A percentile compares a stretch with the other conserved stretches of the same genome.
These are phyloP conservation scores for Hansenula lynferdii DNA, from an alignment of 1,139 yeast genomes.

Conservation along the genomic window DNA sequence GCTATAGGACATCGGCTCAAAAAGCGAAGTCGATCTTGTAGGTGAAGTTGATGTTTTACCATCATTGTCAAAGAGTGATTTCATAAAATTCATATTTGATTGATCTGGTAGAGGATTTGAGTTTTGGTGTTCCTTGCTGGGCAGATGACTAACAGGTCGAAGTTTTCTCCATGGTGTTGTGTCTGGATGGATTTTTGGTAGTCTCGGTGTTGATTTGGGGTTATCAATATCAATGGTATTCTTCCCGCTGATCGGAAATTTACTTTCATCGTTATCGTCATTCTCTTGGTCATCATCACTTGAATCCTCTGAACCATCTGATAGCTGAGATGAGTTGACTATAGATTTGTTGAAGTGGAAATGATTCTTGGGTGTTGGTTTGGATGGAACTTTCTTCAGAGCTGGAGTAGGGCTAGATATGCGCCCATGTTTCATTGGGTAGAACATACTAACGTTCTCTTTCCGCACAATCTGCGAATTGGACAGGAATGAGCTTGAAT, in stretches of 20 bases:
- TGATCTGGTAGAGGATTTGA: neutral
- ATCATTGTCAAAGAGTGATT: constrained; percentile 14
- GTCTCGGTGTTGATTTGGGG: constrained; percentile 18
- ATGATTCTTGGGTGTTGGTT: constrained; percentile 2
- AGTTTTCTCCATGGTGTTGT: constrained; percentile 28
- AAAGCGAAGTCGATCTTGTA: constrained; percentile 15
- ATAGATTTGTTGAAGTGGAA: constrained; percentile 8
- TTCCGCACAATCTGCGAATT: constrained; percentile 20
- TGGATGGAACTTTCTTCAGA: constrained; percentile 1
- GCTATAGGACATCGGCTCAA: constrained; percentile 15
- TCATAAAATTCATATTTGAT: constrained; percentile 15
- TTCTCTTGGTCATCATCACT: constrained; percentile 11
- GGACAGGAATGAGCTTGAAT: constrained; percentile 22
- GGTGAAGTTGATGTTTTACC: constrained; percentile 9
- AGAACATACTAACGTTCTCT: constrained; percentile 13
- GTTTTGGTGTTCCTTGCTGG: constrained; percentile 5
- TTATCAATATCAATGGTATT: constrained; percentile 21
- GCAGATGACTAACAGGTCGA: constrained; percentile 18
- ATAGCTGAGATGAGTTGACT: neutral
- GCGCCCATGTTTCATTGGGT: constrained; percentile 5
- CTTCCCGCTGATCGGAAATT: too few species aligned
- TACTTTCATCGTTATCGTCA: constrained; percentile 3
- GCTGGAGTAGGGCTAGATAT: constrained; percentile 18
- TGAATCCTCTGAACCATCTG: constrained; percentile 8
- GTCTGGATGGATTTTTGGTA: constrained; percentile 27